A percentile compares a stretch with the other conserved stretches of the same genome.
Evolutionary conservation across 805 yeast genomes (phyloP).

Genomic region (Starmerella tilneyi): DNA sequence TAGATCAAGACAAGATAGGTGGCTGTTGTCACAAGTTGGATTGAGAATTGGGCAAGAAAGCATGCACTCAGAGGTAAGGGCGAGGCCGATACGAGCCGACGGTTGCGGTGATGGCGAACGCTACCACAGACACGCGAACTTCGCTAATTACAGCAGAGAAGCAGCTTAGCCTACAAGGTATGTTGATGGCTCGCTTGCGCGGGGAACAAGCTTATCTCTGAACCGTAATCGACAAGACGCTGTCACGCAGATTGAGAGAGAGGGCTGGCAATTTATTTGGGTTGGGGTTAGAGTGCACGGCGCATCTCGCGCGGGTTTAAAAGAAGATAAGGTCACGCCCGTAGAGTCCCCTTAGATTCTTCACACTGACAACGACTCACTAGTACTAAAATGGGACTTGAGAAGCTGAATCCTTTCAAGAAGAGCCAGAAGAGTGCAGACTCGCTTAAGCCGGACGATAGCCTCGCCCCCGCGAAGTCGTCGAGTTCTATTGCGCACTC

Average conservation of each 20-base stretch:
- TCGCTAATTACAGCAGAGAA: too few species aligned
- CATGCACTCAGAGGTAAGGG: background rate
- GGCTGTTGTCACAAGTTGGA: background rate
- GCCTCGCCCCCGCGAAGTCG: slow-evolving; percentile 18
- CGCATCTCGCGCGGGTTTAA: background rate
- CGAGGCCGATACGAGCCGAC: too few species aligned
- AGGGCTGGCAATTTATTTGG: background rate
- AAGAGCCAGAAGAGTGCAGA: slow-evolving; percentile 9
- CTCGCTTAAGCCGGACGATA: slow-evolving; percentile 4
- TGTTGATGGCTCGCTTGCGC: too few species aligned
- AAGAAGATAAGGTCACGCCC: slow-evolving; percentile 1
- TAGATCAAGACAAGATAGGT: background rate
- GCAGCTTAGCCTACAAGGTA: too few species aligned
- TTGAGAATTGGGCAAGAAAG: too few species aligned
- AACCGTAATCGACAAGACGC: background rate
- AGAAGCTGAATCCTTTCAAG: slow-evolving; percentile 23
- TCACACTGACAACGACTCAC: background rate
- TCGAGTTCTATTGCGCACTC: slow-evolving; percentile 17
- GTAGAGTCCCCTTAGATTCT: background rate
- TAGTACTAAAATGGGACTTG: slow-evolving; percentile 15
- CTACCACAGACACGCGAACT: too few species aligned
- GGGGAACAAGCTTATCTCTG: background rate
- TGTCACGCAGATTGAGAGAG: background rate
- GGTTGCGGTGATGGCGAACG: too few species aligned
- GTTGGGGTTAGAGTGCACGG: slow-evolving; percentile 3